Base-by-base conservation (phyloP, 305 asterid species). In the Fraxinus xanthoxyloides region DNA sequence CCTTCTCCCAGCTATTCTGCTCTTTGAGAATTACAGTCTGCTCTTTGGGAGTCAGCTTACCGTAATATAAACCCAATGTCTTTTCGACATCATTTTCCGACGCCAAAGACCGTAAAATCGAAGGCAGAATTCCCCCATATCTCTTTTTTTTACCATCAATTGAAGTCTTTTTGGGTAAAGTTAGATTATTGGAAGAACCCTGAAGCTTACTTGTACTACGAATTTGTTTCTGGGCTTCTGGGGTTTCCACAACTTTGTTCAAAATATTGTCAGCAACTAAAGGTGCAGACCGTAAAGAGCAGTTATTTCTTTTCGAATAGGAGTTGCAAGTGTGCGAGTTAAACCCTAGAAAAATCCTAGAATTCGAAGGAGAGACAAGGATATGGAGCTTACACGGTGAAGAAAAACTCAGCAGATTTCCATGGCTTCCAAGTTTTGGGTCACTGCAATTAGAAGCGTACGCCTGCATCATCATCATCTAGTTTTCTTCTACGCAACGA, bases 11-110 rank as follows among this genome's bases (percentile, higher is more conserved):
- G 77, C 86, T 92, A 0, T 90, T 87, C 76, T 93, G 98, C 70
- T 92, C 98, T 86, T 90, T 95, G 23, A 95, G 95, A 87, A 95
- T 89, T 85, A 95, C 92, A 13, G 98, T 95, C 80, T 92, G 93
- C 89, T 92, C 97, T 81, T 90, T 93, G 61, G 88, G 84, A 82
- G 80, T 91, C 26, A 94, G 93, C 85, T 91, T 91, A 85, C 91
- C 96, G 75, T 79, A 84, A 74, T 92, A 85, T 63, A 83, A 87
- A 43, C 87, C 88, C 80, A 95, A 97, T 8, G 89, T 85, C 79
- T 85, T 88, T 61, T 90, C 97, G 2, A 92, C 90, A 82, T 92
- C 93, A 86, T 40, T 87, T 43, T 87, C 97, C 19, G 83, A 79
- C 36, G 91, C 92, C 80, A 94, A 89, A 56, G 92, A 88, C 80